phyloP scores from a whole-genome alignment of 768 basidiomycete genomes.

The Arthromyces matolae region DNA sequence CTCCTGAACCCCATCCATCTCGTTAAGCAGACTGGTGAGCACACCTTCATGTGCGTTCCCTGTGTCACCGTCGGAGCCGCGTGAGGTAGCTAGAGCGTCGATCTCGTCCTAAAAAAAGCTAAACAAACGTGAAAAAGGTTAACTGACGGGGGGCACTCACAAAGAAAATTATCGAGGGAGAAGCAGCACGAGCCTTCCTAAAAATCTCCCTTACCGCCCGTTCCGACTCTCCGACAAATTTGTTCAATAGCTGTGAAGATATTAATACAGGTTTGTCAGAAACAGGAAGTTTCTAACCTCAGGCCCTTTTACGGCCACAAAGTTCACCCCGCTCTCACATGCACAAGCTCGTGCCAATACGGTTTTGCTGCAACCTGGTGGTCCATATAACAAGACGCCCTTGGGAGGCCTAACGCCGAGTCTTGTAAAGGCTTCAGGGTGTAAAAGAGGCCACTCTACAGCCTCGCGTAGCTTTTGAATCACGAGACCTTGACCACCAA shows the following conservation, averaged over 20 bases:
- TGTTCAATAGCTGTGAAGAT: conserved; percentile 76
- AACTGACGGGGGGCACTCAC: conserved; percentile 42
- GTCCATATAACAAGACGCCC: conserved; percentile 90
- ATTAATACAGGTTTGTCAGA: not conserved
- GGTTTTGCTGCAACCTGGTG: conserved; percentile 97
- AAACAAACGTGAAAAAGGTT: too few relatives aligned
- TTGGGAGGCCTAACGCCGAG: conserved; percentile 86
- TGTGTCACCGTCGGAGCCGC: conserved; percentile 55
- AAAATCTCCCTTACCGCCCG: conserved; percentile 93
- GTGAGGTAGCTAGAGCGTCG: conserved; percentile 84
- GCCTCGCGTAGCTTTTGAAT: conserved; percentile 87
- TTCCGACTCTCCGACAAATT: conserved; percentile 97
- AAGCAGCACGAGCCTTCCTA: conserved; percentile 87
- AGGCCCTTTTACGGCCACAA: conserved; percentile 95
- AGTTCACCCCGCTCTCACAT: conserved; percentile 91
- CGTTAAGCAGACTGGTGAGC: conserved; percentile 88
- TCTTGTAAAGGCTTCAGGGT: conserved; percentile 82
- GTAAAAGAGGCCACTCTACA: conserved; percentile 92
- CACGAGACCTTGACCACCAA: conserved; percentile 80
- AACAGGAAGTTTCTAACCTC: conserved; percentile 56
- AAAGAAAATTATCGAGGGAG: conserved; percentile 96
- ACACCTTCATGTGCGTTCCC: conserved; percentile 78
- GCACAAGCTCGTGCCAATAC: conserved; percentile 89
- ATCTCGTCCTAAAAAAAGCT: conserved; percentile 96
- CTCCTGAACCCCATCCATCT: conserved; percentile 98